Evolutionary conservation across 208 protist genomes (phyloP).

Genomic region (Leishmania gerbilli): DNA sequence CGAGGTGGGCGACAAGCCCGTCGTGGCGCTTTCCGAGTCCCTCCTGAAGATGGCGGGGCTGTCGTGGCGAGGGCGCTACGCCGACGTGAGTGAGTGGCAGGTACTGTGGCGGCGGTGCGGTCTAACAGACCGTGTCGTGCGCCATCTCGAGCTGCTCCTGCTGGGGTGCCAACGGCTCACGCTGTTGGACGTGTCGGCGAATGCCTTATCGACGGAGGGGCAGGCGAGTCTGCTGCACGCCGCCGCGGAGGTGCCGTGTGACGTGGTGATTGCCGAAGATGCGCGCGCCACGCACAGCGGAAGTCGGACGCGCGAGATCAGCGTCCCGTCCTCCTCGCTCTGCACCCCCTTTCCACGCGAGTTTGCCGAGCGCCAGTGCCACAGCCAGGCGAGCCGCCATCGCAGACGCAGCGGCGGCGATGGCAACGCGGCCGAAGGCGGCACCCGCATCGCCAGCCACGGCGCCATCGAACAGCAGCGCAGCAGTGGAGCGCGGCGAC

Average conservation of each 20-base stretch:
- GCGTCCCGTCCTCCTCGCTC: constrained; percentile 1
- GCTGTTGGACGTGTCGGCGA: constrained; percentile 38
- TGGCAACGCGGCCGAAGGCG: neutral
- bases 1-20: constrained; percentile 48
- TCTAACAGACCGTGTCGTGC: constrained; percentile 49
- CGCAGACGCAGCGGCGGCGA: neutral
- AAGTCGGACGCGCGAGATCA: constrained; percentile 2
- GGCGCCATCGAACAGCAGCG: neutral
- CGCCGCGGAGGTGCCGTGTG: constrained; percentile 31
- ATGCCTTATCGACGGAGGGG: constrained; percentile 32
- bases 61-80: neutral
- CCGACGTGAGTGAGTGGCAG: constrained; percentile 37
- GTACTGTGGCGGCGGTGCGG: constrained; percentile 40
- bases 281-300: constrained; percentile 9
- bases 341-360: neutral
- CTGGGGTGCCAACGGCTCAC: constrained; percentile 39
- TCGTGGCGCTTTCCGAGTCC: constrained; percentile 61
- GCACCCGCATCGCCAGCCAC: neutral
- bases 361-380: neutral
- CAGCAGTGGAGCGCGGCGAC: neutral
- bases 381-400: neutral
- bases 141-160: constrained; percentile 58
- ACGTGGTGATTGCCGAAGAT: constrained; percentile 23
- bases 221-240: constrained; percentile 28
- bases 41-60: constrained; percentile 49